Evolutionary conservation across 176 grass and related monocot species (phyloP).

Genomic region (Carex parvula): DNA sequence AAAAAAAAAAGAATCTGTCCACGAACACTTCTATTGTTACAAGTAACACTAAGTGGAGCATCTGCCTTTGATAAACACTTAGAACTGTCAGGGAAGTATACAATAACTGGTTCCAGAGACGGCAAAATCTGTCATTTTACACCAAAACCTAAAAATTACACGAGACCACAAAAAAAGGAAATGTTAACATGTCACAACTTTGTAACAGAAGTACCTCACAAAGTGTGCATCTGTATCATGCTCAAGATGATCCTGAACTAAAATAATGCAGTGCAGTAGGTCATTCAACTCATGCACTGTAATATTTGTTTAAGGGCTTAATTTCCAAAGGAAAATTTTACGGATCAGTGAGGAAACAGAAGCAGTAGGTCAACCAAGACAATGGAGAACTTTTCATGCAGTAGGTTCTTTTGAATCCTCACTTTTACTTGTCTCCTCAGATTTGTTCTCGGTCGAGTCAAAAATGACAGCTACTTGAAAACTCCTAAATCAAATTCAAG

Average conservation of each 20-base stretch:
- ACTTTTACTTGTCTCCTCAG: too few relatives aligned
- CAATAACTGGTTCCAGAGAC: conserved; percentile 67
- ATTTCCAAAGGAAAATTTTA: conserved; percentile 15
- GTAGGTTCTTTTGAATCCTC: too few relatives aligned
- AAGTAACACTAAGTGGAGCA: too few relatives aligned
- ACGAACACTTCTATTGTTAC: too few relatives aligned
- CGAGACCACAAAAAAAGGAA: not conserved
- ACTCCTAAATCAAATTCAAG: conserved; percentile 44
- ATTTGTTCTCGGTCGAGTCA: too few relatives aligned
- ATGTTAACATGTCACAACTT: conserved; percentile 6
- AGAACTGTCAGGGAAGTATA: conserved; percentile 90
- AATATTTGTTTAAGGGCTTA: conserved; percentile 23
- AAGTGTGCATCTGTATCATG: conserved; percentile 73
- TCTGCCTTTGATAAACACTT: conserved; percentile 72
- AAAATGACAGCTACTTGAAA: conserved; percentile 37
- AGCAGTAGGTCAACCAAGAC: conserved; percentile 66
- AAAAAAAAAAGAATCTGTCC: too few relatives aligned
- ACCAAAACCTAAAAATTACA: not conserved
- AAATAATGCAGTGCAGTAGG: conserved; percentile 22
- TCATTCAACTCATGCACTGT: conserved; percentile 18
- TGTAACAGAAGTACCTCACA: conserved; percentile 54
- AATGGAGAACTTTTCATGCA: not conserved
- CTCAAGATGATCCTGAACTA: conserved; percentile 77
- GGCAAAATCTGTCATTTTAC: conserved; percentile 50
- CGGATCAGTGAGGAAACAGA: conserved; percentile 21